Evolutionary conservation across 2,329 filamentous ascomycete genomes (phyloP).

Genomic region (Colletotrichum shisoi): DNA sequence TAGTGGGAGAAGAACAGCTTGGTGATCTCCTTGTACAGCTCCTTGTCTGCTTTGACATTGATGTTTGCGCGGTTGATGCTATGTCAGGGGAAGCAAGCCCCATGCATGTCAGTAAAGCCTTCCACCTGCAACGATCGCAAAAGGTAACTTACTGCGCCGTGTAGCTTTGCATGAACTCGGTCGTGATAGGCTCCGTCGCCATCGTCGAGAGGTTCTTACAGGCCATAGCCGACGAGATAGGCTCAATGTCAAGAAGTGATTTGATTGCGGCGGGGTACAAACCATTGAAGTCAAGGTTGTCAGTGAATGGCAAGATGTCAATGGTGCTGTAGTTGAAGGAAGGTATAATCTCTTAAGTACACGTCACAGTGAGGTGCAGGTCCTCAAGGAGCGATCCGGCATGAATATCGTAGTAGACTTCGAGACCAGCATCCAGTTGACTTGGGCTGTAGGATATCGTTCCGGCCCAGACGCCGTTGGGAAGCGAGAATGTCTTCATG

Average conservation of each 20-base stretch:
- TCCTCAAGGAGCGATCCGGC: conserved; percentile 41
- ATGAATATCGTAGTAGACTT: conserved; percentile 40
- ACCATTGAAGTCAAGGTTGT: neutral
- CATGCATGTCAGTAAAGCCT: too few relatives aligned
- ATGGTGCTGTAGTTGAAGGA: conserved; percentile 20
- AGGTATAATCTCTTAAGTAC: conserved; percentile 34
- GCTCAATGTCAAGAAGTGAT: neutral
- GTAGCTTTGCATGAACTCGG: neutral
- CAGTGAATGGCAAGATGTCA: neutral
- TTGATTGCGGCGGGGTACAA: neutral
- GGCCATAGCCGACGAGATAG: neutral
- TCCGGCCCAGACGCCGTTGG: neutral
- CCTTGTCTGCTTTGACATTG: neutral
- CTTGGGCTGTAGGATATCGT: conserved; percentile 17
- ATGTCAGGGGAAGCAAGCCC: too few relatives aligned
- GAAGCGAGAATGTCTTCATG: neutral
- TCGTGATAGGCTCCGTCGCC: too few relatives aligned
- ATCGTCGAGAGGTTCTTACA: neutral
- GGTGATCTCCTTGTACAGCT: neutral
- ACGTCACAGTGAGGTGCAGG: conserved; percentile 23
- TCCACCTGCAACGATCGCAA: too few relatives aligned
- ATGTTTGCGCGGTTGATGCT: neutral
- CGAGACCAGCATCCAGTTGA: conserved; percentile 21
- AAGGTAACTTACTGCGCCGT: neutral
- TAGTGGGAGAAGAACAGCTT: neutral